Evolutionary conservation across 371 early-diverging fungal genomes (phyloP), one percentile per base, ranked within the genome.

Genomic region (Haplosporangium sp.): DNA sequence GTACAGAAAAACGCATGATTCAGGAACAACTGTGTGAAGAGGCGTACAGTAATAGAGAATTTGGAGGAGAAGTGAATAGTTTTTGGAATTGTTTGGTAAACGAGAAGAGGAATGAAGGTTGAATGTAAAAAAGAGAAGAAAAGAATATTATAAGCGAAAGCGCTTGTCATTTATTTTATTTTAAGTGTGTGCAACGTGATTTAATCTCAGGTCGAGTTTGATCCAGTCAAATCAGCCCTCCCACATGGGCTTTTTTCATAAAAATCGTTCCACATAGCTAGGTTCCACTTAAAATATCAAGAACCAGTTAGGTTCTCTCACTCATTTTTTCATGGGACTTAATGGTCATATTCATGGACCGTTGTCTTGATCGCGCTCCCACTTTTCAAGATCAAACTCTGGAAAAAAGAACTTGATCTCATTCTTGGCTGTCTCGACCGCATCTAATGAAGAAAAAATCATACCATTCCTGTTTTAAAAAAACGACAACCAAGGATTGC

Each of bases 371-470:
- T 78, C 71, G 19, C 57, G 13, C 52, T 81, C 69, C 82, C 84
- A 84, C 58, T 72, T 42, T n/a, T 72, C 71, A 15, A 78, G 38
- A 40, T 85, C 76, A 57, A 88, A 85, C 39, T 86, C 85, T 3
- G 90, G 89, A 63, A 91, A 91, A 68, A 91, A 91, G 64, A 89
- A 88, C 15, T 79, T 62, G 27, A 91, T 88, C 61, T 91, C 91
- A 27, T 83, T 82, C 56, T 59, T 81, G 20, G 91, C 91, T 3
- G 88, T 89, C 40, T 85, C 87, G 20, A 85, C 85, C n/a, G 91
- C 89, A 71, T 91, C 91, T 91, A 62, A 9, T 20, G 17, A 19
- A 17, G 42, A 38, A 34, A 13, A 10, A 19, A 39, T 10, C 27
- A 27, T 27, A 27, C 1, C 27, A 27, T 27, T 27, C 27, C 27